Conservation (phyloP, 257 asterid species). For the Linderniella brevidens region DNA sequence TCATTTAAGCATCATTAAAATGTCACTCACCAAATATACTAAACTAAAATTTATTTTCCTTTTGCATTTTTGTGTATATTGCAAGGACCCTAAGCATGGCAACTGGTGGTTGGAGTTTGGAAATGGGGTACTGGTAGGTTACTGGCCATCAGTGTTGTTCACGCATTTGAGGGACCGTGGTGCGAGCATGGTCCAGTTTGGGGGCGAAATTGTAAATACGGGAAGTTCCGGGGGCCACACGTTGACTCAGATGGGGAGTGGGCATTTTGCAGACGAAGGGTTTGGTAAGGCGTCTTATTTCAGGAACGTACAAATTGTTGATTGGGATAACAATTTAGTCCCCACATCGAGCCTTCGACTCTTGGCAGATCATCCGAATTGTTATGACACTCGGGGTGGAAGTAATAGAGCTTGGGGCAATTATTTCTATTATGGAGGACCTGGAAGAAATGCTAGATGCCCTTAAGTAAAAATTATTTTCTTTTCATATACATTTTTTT, state of each 20-base stretch:
- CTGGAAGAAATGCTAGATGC: not conserved
- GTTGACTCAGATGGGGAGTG: conserved; percentile 4
- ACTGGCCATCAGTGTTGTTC: conserved; percentile 23
- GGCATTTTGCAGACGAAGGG: conserved; percentile 2
- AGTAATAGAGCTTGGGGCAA: conserved; percentile 2
- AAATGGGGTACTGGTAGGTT: conserved; percentile 20
- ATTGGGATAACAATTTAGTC: not conserved
- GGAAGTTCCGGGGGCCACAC: not conserved
- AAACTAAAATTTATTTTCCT: too few relatives aligned
- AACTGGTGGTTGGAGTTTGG: conserved; percentile 30
- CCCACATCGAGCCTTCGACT: not conserved
- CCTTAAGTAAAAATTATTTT: conserved; percentile 5
- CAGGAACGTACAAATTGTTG: conserved; percentile 1
- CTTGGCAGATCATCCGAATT: conserved; percentile 1
- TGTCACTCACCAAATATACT: too few relatives aligned
- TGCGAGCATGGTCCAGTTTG: conserved; percentile 3
- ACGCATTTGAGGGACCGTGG: conserved; percentile 16
- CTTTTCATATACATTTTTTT: too few relatives aligned
- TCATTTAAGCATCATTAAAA: too few relatives aligned
- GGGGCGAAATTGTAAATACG: conserved; percentile 4
- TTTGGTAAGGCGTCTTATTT: conserved; percentile 4
- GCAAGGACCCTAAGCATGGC: conserved; percentile 24
- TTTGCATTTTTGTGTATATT: too few relatives aligned
- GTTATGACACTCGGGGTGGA: not conserved
- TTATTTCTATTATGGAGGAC: conserved; percentile 2